A percentile compares a stretch with the other conserved stretches of the same genome.
Conservation (phyloP, 257 asterid genomes). For the Nicotiana knightiana region DNA sequence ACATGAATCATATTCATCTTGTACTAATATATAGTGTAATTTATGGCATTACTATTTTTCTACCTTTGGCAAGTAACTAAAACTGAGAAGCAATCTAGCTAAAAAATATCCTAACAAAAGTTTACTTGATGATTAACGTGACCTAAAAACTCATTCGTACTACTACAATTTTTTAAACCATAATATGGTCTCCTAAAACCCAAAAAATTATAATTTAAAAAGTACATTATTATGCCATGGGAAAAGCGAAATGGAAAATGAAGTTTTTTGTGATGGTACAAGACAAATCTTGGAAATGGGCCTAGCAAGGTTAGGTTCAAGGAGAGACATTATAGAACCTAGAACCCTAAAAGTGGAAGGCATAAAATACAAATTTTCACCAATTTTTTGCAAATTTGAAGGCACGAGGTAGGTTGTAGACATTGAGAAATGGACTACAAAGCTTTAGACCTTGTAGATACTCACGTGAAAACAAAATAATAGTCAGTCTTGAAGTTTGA, state of each 20-base stretch:
- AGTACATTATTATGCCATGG: background rate
- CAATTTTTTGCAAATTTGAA: slow-evolving; percentile 38
- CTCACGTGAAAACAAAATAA: slow-evolving; percentile 60
- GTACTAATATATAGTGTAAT: background rate
- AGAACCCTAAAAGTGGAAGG: slow-evolving; percentile 8
- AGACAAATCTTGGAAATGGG: slow-evolving; percentile 16
- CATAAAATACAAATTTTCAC: slow-evolving; percentile 22
- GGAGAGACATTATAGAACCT: slow-evolving; percentile 21
- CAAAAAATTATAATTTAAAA: background rate
- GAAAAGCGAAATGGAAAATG: background rate
- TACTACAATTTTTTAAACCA: background rate
- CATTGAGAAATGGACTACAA: slow-evolving; percentile 22
- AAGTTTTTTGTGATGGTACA: background rate
- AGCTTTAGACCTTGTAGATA: slow-evolving; percentile 21
- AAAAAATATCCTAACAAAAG: too few relatives aligned
- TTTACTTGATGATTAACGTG: background rate
- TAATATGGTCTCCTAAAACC: background rate
- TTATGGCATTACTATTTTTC: background rate
- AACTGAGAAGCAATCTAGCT: too few relatives aligned
- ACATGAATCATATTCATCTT: background rate
- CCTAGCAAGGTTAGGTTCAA: slow-evolving; percentile 8
- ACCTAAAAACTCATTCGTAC: background rate
- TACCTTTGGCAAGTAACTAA: background rate
- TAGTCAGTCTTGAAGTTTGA: slow-evolving; percentile 38
- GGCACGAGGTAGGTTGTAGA: slow-evolving; percentile 45